Evolutionary conservation across 306 rosid species (phyloP), one percentile per base, ranked within the genome.

Genomic region (Mimosa bimucronata): DNA sequence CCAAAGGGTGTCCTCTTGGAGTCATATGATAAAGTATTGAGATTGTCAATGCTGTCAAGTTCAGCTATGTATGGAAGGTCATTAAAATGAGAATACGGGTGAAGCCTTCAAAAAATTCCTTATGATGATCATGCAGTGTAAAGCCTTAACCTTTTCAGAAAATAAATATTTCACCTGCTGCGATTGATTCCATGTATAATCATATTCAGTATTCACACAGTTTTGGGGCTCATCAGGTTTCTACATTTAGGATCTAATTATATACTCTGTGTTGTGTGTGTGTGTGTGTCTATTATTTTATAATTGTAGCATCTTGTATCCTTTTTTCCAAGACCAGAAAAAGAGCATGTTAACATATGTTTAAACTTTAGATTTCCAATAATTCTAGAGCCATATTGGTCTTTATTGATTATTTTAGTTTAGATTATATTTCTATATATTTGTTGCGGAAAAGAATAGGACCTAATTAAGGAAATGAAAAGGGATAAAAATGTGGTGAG

Each of bases 21-120:
- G 26, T 53, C 75, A 37, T 38, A 78, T 4, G 48, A 80, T 71
- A 57, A 15, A 67, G 61, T 61, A 53, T 58, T 37, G 79, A 75
- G 50, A 38, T 50, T 52, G 50, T 78, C 34, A 1, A 60, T n/a
- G n/a, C n/a, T 57, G 64, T 18, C 64, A 57, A 57, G 16, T 26
- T 57, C 64, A 28, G 12, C 48, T 70, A 66, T 38, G 41, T 6
- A 30, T n/a, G 26, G 70, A 48, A 82, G 70, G 72, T 26, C 78
- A 71, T 31, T 34, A 9, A 61, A 14, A 60, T 60, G 15, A 70
- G 48, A 77, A 44, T 60, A 5, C 19, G 18, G 71, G 16, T 16
- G 42, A 8, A 5, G 10, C 64, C 64, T 57, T 57, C 29, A n/a
- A 57, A 57, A 21, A 21, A 1, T 57, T 57, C 26, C 61, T 19